Base-by-base conservation (phyloP, 164 flowering plant species). In the Aristolochia californica region DNA sequence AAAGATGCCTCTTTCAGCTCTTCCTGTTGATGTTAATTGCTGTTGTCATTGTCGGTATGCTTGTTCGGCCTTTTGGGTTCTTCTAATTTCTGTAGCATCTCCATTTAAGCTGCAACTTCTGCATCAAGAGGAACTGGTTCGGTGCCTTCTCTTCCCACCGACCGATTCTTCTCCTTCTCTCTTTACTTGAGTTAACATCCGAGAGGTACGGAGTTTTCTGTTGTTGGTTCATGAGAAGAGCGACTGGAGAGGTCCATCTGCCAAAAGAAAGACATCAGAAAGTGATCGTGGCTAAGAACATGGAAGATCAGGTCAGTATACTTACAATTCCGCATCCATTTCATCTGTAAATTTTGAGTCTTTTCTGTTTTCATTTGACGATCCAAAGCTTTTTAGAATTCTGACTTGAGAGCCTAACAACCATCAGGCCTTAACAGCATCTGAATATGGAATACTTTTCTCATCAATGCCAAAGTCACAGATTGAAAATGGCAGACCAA, bases 401-500 rank as follows among this genome's bases (percentile, higher is more conserved):
- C 18, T 47, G 50, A 17, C 22, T 17, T 16, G 22, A 13, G 22
- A 13, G 18, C 22, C 22, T 13, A 18, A 20, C 45, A 48, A 53
- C 45, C 38, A 49, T 47, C 62, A 78, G 81, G 83, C 48, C 21
- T 43, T 59, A 44, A 64, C 58, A 58, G 79, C 75, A 62, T 66
- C 62, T 25, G 70, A 70, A 47, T 13, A 40, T n/a, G 68, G 70
- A 57, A 58, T 75, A 4, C 61, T 54, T 20, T 64, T 72, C 50
- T 62, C 73, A 43, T 66, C 68, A 1, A 66, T 77, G 38, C 72
- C 72, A 45, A 78, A 70, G 59, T 68, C 74, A 48, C 71, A 70
- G 5, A 30, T 58, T 43, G 70, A 74, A 59, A 74, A 55, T 58
- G 73, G 76, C 56, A 77, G 77, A 62, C 77, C 90, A 60, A 82